phyloP scores from a whole-genome alignment of 129 eudicot species.

The Centrapalus pauciflorus region DNA sequence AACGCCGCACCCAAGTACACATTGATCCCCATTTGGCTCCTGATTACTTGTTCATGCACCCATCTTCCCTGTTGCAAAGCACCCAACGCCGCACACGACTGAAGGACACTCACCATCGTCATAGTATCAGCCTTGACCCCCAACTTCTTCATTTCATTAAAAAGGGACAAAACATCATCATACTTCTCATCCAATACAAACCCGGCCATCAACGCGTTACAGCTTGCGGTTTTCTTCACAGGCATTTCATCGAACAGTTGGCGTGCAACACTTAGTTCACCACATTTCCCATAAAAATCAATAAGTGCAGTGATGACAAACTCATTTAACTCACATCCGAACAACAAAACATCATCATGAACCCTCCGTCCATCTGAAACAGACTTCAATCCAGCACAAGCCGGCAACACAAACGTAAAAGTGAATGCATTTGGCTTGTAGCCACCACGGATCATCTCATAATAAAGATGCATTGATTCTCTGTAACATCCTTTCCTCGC shows the following conservation, averaged over 20 bases:
- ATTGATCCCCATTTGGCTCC: constrained; percentile 19
- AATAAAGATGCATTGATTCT: constrained; percentile 26
- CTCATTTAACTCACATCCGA: constrained; percentile 25
- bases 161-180: constrained; percentile 12
- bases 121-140: constrained; percentile 7
- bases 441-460: constrained; percentile 16
- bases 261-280: constrained; percentile 26
- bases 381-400: constrained; percentile 28
- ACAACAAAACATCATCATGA: constrained; percentile 18
- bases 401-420: constrained; percentile 32
- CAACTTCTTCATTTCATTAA: constrained; percentile 20
- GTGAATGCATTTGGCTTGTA: constrained; percentile 29
- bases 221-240: constrained; percentile 23
- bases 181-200: constrained; percentile 12
- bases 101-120: constrained; percentile 30
- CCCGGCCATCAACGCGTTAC: constrained; percentile 28
- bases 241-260: constrained; percentile 30
- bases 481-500: constrained; percentile 5
- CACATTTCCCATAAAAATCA: constrained; percentile 47
- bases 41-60: constrained; percentile 26
- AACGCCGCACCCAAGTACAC: constrained; percentile 24
- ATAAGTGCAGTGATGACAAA: constrained; percentile 38
- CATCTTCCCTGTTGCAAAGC: constrained; percentile 38
- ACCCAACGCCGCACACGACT: constrained; percentile 25
- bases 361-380: constrained; percentile 12